Percentiles rank a stretch among this genome's conserved stretches.
Evolutionary conservation across 2,329 filamentous ascomycete species (phyloP).

Genomic region (Fusarium redolens): DNA sequence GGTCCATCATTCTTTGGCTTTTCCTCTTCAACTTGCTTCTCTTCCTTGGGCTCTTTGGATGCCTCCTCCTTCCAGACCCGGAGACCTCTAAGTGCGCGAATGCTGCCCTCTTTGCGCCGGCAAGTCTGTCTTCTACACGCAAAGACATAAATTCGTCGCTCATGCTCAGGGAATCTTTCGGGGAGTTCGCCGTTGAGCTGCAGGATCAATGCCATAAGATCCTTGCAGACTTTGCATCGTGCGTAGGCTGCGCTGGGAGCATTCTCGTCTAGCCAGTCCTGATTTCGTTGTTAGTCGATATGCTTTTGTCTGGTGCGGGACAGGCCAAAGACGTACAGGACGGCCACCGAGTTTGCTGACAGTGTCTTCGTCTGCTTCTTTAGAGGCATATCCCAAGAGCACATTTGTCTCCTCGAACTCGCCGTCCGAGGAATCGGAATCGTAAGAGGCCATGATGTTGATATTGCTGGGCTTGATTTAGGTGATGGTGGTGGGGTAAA

Average conservation of each 20-base stretch:
- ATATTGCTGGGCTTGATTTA: constrained; percentile 31
- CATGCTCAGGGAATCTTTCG: constrained; percentile 85
- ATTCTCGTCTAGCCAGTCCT: constrained; percentile 86
- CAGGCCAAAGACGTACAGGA: constrained; percentile 71
- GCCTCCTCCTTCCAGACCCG: constrained; percentile 61
- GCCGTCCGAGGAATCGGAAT: constrained; percentile 84
- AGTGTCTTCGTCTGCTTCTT: constrained; percentile 81
- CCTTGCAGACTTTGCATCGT: constrained; percentile 88
- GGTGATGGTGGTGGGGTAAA: constrained; percentile 53
- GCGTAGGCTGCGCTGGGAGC: constrained; percentile 81
- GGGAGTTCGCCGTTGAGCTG: constrained; percentile 93
- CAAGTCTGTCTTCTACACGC: constrained; percentile 83
- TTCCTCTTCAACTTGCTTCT: constrained; percentile 49
- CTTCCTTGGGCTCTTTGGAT: constrained; percentile 43
- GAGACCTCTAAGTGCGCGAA: constrained; percentile 79
- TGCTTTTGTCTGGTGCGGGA: background rate
- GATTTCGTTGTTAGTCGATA: constrained; percentile 31
- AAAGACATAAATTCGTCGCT: constrained; percentile 89
- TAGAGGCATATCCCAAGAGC: constrained; percentile 87
- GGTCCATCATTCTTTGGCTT: constrained; percentile 52
- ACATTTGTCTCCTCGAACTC: constrained; percentile 86
- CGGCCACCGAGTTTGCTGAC: constrained; percentile 89
- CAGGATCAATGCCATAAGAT: constrained; percentile 83
- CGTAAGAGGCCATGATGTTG: constrained; percentile 76
- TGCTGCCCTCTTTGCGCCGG: constrained; percentile 82